Evolutionary conservation across 495 filamentous ascomycete species (phyloP), one percentile per base, ranked within the genome.

Genomic region (Daldinia bambusicola): DNA sequence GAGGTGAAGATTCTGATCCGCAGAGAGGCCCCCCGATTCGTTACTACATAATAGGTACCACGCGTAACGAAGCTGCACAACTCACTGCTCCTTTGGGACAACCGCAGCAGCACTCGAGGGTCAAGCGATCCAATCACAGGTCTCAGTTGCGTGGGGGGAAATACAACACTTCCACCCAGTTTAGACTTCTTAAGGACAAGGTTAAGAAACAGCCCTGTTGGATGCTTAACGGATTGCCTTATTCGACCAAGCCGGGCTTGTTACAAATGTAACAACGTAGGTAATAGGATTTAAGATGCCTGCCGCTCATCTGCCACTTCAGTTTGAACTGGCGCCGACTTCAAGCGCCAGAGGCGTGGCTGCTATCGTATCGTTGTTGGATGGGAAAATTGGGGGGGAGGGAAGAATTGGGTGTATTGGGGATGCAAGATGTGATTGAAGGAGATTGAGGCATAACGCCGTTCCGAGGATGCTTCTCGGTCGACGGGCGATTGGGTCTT

Each of bases 1-100:
- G 71, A 63, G 67, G 63, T 62, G 63, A 74, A 69, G 56, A 74
- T 57, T 71, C 56, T 74, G 63, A 67, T 61, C 66, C 59, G 36
- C 53, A 70, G 53, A 55, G 31, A 20, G 18, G 30, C 48, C 66
- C 70, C 70, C 70, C 30, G 55, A 73, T 66, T 63, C 59, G 71
- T 71, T 74, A 67, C 63, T 60, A 66, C 59, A 63, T 70, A 51
- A 62, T 55, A 67, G 45, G 67, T 64, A 70, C 53, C 71, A 50
- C 53, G 53, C 52, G 61, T 70, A 66, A 70, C 67, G 43, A 67
- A 69, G 53, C 67, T 70, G 71, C 62, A 70, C 63, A 53, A 74
- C 55, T 40, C 26, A 26, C 38, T 43, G 67, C 71, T 69, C 37
- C 38, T 69, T 69, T 73, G 70, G 70, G 70, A 69, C 66, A 51